Base-by-base conservation (phyloP, 441 rosid genomes). In the Corymbia calophylla region DNA sequence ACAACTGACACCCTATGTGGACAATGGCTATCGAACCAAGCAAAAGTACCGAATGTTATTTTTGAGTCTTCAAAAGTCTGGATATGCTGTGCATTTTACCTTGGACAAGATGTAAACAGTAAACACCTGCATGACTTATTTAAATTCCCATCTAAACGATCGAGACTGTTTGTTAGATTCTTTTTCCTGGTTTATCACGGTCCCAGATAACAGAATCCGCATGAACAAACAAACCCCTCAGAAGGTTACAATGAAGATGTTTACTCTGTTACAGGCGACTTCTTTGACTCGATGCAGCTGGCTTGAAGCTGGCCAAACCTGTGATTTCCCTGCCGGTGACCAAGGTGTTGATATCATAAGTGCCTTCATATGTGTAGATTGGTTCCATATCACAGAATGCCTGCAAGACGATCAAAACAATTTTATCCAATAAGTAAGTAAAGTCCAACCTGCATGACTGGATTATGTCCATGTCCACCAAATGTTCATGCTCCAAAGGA, bases 361-460 rank as follows among this genome's bases (percentile, higher is more conserved):
- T 97, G 90, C 99, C 99, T 93, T 97, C 99, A 56, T 94, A 97
- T 9, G 99, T 97, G 92, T 96, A 94, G 81, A 98, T 97, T 14
- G 99, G 99, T 89, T 98, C 99, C 94, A 98, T 92, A 94, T 97
- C 99, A 87, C 99, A 96, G 92, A 98, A 96, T 86, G 99, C 99
- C 99, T 96, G 96, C 95, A 93, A 51, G 11, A 81, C 1, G 14
- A 54, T 48, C 77, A 68, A 81, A 89, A 87, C 25, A 60, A 84
- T 53, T 6, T 88, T n/a, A n/a, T 48, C 49, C 25, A 12, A 86
- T n/a, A 21, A 7, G 85, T 64, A 68, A 53, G 85, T 64, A 68
- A 53, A 88, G 11, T 15, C 44, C 56, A 66, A 85, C 80, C 48
- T 51, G 32, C 49, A n/a, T 73, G 89, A 70, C 49, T 21, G n/a